Conservation (phyloP, 805 yeast genomes). For the Hanseniaspora thailandica region DNA sequence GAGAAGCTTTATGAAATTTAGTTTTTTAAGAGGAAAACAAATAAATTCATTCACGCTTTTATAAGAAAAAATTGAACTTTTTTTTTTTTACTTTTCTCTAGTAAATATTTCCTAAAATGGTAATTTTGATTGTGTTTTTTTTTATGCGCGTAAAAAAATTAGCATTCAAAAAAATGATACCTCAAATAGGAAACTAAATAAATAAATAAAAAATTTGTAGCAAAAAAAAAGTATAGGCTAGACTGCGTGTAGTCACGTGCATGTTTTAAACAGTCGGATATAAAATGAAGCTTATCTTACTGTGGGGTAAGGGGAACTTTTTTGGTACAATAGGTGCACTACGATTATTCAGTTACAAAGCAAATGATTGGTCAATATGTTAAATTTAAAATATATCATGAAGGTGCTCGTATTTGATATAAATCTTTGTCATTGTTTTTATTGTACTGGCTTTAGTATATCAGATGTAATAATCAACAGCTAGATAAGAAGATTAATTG, state of each 20-base stretch:
- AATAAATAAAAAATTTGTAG: background rate
- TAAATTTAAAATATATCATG: too few relatives aligned
- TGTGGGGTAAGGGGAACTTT: background rate
- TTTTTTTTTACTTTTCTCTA: background rate
- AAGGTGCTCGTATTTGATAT: background rate
- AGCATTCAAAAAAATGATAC: background rate
- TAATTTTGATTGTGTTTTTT: background rate
- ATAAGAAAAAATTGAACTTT: background rate
- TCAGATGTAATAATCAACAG: too few relatives aligned
- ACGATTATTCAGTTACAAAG: background rate
- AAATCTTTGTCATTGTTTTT: too few relatives aligned
- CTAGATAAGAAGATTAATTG: too few relatives aligned
- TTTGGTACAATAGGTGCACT: background rate
- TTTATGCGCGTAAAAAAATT: background rate
- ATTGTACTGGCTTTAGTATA: too few relatives aligned
- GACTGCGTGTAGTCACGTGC: background rate
- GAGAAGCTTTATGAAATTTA: background rate
- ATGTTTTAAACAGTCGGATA: background rate
- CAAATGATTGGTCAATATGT: background rate
- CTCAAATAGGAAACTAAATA: background rate
- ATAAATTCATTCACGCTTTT: too few relatives aligned
- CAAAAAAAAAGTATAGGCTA: background rate
- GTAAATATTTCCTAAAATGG: background rate
- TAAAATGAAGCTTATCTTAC: background rate
- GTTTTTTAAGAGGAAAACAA: background rate